Evolutionary conservation across 2,329 filamentous ascomycete species (phyloP).

Genomic region (Albifimbria verrucaria): DNA sequence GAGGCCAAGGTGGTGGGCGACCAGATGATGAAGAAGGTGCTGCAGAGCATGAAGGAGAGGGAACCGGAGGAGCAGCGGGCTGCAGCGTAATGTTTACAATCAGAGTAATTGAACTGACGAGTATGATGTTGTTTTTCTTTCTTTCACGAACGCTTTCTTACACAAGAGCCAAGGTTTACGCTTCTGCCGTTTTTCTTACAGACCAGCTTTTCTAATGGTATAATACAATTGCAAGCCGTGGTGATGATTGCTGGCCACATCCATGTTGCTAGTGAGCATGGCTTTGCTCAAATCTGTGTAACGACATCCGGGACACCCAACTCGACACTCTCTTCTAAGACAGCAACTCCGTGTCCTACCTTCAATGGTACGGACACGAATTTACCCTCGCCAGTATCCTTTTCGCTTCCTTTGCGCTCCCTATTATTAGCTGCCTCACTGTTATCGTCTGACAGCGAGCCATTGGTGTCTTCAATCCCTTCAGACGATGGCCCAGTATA

Average conservation of each 20-base stretch:
- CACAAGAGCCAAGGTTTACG: no score
- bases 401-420: no score
- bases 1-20: constrained; percentile 88
- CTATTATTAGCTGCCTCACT: neutral
- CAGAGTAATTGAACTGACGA: no score
- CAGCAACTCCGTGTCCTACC: constrained; percentile 49
- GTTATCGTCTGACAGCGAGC: no score
- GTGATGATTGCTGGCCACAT: neutral
- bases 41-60: constrained; percentile 66
- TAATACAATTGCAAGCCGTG: no score
- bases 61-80: constrained; percentile 7
- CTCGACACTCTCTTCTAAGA: constrained; percentile 54
- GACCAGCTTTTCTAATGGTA: no score
- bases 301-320: constrained; percentile 42
- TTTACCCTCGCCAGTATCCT: constrained; percentile 3
- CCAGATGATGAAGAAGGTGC: constrained; percentile 94
- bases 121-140: no score
- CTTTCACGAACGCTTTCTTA: no score
- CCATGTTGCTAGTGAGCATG: neutral
- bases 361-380: constrained; percentile 31
- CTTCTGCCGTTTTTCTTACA: no score
- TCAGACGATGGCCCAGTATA: neutral
- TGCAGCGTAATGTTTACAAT: no score
- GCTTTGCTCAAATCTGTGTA: constrained; percentile 21
- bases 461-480: no score